A percentile compares a stretch with the other conserved stretches of the same genome.
Evolutionary conservation across 1,284 basidiomycete genomes (phyloP).

Genomic region (Cryptococcus neoformans): DNA sequence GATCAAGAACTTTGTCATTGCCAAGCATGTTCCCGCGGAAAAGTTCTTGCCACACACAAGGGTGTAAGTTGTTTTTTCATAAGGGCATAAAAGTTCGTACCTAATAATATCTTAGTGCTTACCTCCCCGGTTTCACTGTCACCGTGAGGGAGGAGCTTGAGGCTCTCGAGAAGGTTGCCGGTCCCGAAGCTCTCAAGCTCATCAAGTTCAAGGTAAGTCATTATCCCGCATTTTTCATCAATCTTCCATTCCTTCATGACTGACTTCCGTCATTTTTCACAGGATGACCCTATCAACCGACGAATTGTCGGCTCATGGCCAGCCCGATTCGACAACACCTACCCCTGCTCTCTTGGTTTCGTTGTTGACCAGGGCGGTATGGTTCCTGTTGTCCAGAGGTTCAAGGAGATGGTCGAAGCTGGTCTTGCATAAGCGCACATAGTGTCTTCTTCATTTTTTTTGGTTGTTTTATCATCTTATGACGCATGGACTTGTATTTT

Average conservation of each 20-base stretch:
- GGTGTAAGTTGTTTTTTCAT: slow-evolving; percentile 9
- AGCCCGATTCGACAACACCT: slow-evolving; percentile 43
- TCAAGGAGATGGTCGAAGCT: slow-evolving; percentile 42
- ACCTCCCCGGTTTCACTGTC: slow-evolving; percentile 48
- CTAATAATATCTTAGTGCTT: slow-evolving; percentile 16
- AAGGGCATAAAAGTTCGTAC: not conserved
- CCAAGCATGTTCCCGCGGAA: slow-evolving; percentile 55
- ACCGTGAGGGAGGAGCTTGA: slow-evolving; percentile 46
- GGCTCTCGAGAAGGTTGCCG: slow-evolving; percentile 42
- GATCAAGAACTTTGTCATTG: slow-evolving; percentile 58
- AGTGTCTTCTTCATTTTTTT: not conserved
- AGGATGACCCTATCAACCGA: slow-evolving; percentile 48
- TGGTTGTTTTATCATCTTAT: too few relatives aligned
- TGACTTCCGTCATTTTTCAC: not conserved
- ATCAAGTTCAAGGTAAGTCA: slow-evolving; percentile 39
- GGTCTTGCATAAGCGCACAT: slow-evolving; percentile 23
- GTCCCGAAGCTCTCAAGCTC: slow-evolving; percentile 41
- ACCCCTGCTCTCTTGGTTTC: slow-evolving; percentile 44
- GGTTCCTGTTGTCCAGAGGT: slow-evolving; percentile 44
- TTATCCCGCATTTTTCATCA: too few relatives aligned
- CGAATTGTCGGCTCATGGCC: slow-evolving; percentile 49
- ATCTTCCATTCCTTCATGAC: not conserved
- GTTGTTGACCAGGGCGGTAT: slow-evolving; percentile 45
- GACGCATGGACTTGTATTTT: too few relatives aligned
- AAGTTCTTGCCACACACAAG: slow-evolving; percentile 57